These are phyloP conservation scores for Jasminum sambac DNA, from an alignment of 257 asterid genomes.

Conservation along the genomic window DNA sequence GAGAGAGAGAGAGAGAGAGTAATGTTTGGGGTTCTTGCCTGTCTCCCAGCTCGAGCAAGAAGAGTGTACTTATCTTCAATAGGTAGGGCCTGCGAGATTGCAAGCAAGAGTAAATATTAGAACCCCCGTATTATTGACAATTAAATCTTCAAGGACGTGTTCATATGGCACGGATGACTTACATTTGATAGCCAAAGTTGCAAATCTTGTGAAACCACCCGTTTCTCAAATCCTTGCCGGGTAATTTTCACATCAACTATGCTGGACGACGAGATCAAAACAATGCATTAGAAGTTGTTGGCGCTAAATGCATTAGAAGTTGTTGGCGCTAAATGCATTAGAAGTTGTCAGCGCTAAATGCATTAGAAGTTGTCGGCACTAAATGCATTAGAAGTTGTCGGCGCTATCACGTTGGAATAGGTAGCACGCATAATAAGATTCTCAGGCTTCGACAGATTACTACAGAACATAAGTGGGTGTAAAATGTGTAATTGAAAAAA, in stretches of 20 bases:
- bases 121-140: background rate
- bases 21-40: slow-evolving; percentile 36
- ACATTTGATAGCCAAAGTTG: slow-evolving; percentile 99
- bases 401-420: no score
- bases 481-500: no score
- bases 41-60: slow-evolving; percentile 99
- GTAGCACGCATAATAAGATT: no score
- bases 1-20: background rate
- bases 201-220: slow-evolving; percentile 93
- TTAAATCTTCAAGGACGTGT: background rate
- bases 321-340: no score
- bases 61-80: slow-evolving; percentile 69
- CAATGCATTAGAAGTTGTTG: background rate
- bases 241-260: slow-evolving; percentile 59
- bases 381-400: background rate
- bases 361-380: background rate
- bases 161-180: slow-evolving; percentile 26
- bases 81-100: slow-evolving; percentile 67
- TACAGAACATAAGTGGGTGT: no score
- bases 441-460: no score
- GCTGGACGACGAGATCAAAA: slow-evolving; percentile 35
- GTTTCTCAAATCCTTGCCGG: slow-evolving; percentile 92
- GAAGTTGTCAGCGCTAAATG: background rate
- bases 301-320: background rate
- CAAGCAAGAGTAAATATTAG: slow-evolving; percentile 9